phyloP scores from a whole-genome alignment of 2,329 filamentous ascomycete species.

The Ascochyta clinopodiicola region DNA sequence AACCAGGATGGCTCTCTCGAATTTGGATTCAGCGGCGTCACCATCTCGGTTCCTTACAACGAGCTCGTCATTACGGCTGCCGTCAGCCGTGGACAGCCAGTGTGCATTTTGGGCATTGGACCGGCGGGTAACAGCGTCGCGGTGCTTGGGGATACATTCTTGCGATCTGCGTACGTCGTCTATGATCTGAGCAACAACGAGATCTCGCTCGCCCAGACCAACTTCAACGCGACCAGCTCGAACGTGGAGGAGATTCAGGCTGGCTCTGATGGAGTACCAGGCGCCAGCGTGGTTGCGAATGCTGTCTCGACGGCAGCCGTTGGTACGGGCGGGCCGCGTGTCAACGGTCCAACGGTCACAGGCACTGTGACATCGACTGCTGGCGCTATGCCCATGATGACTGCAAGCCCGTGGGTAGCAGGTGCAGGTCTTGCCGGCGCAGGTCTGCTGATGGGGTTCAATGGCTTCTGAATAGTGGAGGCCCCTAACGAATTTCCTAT shows the following conservation, averaged over 20 bases:
- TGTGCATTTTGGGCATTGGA: slow-evolving; percentile 59
- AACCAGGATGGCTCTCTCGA: slow-evolving; percentile 58
- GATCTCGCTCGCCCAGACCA: slow-evolving; percentile 66
- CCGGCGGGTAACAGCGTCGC: slow-evolving; percentile 56
- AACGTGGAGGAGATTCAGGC: slow-evolving; percentile 62
- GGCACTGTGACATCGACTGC: slow-evolving; percentile 18
- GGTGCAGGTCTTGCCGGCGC: slow-evolving; percentile 41
- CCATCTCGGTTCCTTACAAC: slow-evolving; percentile 61
- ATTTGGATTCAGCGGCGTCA: slow-evolving; percentile 63
- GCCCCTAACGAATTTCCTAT: too few species aligned
- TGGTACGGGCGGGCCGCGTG: slow-evolving; percentile 54
- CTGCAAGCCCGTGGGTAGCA: slow-evolving; percentile 37
- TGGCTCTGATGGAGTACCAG: slow-evolving; percentile 58
- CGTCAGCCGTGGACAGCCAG: slow-evolving; percentile 46
- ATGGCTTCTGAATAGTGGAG: slow-evolving; percentile 30
- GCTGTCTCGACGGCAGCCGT: slow-evolving; percentile 58
- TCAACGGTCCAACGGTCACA: slow-evolving; percentile 37
- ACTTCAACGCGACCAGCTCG: slow-evolving; percentile 61
- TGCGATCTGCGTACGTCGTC: slow-evolving; percentile 68
- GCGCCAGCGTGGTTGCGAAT: slow-evolving; percentile 59
- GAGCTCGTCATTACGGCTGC: slow-evolving; percentile 64
- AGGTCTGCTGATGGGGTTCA: slow-evolving; percentile 41
- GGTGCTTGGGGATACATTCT: slow-evolving; percentile 68
- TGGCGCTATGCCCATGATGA: slow-evolving; percentile 33
- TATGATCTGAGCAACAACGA: slow-evolving; percentile 67